Evolutionary conservation across 257 asterid species (phyloP).

Genomic region (Solanum medicagineum): DNA sequence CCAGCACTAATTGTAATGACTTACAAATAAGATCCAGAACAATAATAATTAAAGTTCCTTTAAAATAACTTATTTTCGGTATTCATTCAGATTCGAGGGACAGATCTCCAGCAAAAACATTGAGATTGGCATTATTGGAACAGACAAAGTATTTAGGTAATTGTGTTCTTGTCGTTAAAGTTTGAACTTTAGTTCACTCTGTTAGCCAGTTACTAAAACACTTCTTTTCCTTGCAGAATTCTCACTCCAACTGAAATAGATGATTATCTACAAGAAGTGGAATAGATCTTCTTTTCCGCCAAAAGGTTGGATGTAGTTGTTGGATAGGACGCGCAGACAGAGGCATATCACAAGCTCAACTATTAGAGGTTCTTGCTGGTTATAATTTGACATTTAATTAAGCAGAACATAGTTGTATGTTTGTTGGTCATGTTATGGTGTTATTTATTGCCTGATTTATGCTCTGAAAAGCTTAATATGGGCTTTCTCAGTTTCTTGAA

Average conservation of each 20-base stretch:
- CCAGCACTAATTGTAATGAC: background rate
- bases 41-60: background rate
- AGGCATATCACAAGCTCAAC: background rate
- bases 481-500: background rate
- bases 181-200: background rate
- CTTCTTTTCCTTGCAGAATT: conserved; percentile 42
- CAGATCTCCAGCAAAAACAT: conserved; percentile 92
- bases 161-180: background rate
- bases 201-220: background rate
- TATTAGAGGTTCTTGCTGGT: background rate
- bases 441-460: background rate
- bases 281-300: conserved; percentile 18
- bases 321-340: background rate
- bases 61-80: background rate
- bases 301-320: background rate
- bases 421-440: background rate
- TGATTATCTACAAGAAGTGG: conserved; percentile 92
- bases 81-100: conserved; percentile 72
- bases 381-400: background rate
- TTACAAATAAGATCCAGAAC: background rate
- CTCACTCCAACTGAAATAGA: conserved; percentile 88
- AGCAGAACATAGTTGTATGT: background rate
- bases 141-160: conserved; percentile 65
- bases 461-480: background rate
- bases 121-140: conserved; percentile 94